Evolutionary conservation across 805 yeast genomes (phyloP).

Genomic region (Cyberlindnera bimundalis): DNA sequence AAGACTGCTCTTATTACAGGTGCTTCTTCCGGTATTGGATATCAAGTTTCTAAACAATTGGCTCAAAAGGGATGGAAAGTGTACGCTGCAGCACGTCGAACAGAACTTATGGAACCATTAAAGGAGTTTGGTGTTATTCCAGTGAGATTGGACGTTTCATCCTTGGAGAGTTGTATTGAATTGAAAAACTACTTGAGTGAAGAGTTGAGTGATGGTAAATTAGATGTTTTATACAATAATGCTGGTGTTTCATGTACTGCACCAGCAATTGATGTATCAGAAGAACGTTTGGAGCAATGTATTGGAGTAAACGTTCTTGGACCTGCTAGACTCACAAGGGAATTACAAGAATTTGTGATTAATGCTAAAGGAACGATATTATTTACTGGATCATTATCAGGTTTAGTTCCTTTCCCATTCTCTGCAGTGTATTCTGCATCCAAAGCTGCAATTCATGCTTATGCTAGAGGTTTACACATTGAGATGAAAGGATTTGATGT

Average conservation of each 20-base stretch:
- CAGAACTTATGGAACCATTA: slow-evolving; percentile 55
- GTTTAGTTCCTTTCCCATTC: slow-evolving; percentile 68
- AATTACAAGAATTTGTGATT: slow-evolving; percentile 51
- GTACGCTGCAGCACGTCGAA: slow-evolving; percentile 71
- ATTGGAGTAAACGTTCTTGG: slow-evolving; percentile 69
- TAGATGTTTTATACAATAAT: slow-evolving; percentile 67
- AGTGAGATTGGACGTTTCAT: slow-evolving; percentile 55
- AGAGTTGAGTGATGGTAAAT: slow-evolving; percentile 41
- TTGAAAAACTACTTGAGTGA: slow-evolving; percentile 40
- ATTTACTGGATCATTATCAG: slow-evolving; percentile 73
- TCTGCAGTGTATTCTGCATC: slow-evolving; percentile 62
- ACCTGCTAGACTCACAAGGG: slow-evolving; percentile 60
- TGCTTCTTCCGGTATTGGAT: slow-evolving; percentile 55
- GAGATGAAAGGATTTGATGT: slow-evolving; percentile 75
- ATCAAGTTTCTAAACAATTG: slow-evolving; percentile 44
- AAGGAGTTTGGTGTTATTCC: slow-evolving; percentile 39
- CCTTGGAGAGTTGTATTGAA: slow-evolving; percentile 41
- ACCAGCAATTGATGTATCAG: slow-evolving; percentile 65
- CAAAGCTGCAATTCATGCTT: slow-evolving; percentile 75
- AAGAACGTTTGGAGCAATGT: slow-evolving; percentile 47
- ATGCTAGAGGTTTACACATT: slow-evolving; percentile 56
- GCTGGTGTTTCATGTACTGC: slow-evolving; percentile 75
- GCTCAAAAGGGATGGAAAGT: slow-evolving; percentile 54
- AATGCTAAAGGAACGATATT: slow-evolving; percentile 65
- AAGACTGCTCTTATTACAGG: slow-evolving; percentile 46